Evolutionary conservation across 306 rosid genomes (phyloP), one percentile per base, ranked within the genome.

Genomic region (Urtica urens): DNA sequence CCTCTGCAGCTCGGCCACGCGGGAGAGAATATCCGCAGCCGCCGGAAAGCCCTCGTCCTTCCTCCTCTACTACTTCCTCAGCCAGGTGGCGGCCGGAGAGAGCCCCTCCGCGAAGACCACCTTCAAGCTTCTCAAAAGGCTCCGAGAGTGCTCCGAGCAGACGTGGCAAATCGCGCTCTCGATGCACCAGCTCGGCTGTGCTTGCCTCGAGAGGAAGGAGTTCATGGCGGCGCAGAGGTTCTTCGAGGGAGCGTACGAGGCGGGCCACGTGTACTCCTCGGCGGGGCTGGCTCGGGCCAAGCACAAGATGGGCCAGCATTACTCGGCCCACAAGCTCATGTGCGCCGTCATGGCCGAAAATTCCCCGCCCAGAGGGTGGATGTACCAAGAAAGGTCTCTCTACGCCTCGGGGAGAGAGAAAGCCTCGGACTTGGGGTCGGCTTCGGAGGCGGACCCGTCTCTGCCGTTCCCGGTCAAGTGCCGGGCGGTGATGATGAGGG

Each of bases 341-440:
- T 71, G 80, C 62, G 81, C 87, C 25, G 64, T 81, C 40, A 73
- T 81, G 17, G 73, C 73, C 4, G 80, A 71, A 67, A n/a, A n/a
- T n/a, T 46, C 73, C 57, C 81, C 64, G 49, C 85, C 82, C 28
- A 80, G 65, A 2, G 95, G 95, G 46, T 86, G 95, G 95, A 86
- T 86, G 95, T 81, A 76, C 58, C 93, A 86, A 64, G 95, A 81
- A 54, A 74, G 93, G 15, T 74, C 93, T 23, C 57, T 86, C 11
- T 81, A 86, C 57, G 75, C 73, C 20, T 61, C 73, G 23, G 95
- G 95, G 40, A 81, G 59, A 52, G 95, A 81, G 33, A 85, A 73
- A 71, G 46, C 62, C 46, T 53, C 53, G 58, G 95, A 85, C 69
- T 81, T 85, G 49, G 74, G 74, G 67, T 35, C 66, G 26, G 95